phyloP scores from a whole-genome alignment of 2,329 filamentous ascomycete genomes.

The Aspergillus clavatus region DNA sequence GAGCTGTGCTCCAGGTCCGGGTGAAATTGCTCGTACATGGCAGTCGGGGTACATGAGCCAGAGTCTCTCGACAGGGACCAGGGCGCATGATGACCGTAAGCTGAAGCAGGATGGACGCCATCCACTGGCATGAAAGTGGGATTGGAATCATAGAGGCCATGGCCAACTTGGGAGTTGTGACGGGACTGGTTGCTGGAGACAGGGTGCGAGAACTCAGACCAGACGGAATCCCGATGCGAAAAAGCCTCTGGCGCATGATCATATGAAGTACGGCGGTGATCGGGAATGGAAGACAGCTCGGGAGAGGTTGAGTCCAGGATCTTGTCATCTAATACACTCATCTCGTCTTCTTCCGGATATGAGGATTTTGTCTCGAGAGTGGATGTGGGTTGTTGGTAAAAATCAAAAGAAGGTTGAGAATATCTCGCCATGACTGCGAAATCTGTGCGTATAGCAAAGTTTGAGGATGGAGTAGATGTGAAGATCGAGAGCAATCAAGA shows the following conservation, averaged over 20 bases:
- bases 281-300: slow-evolving; percentile 46
- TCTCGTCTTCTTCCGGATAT: slow-evolving; percentile 48
- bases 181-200: slow-evolving; percentile 41
- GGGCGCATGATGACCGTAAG: slow-evolving; percentile 45
- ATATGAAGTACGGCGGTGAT: slow-evolving; percentile 43
- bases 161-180: slow-evolving; percentile 39
- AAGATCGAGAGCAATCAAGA: slow-evolving; percentile 12
- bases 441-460: slow-evolving; percentile 20
- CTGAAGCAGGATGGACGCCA: slow-evolving; percentile 39
- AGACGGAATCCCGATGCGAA: slow-evolving; percentile 49
- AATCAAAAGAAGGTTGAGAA: slow-evolving; percentile 40
- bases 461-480: slow-evolving; percentile 5
- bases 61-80: slow-evolving; percentile 65
- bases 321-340: slow-evolving; percentile 47
- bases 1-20: slow-evolving; percentile 47
- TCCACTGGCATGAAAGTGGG: slow-evolving; percentile 61
- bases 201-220: slow-evolving; percentile 43
- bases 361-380: slow-evolving; percentile 40
- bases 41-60: slow-evolving; percentile 69
- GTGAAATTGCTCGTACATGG: slow-evolving; percentile 61
- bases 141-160: slow-evolving; percentile 47
- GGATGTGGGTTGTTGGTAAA: slow-evolving; percentile 42
- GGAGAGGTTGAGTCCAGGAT: slow-evolving; percentile 48
- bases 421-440: slow-evolving; percentile 40
- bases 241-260: slow-evolving; percentile 48